Evolutionary conservation across 2,329 filamentous ascomycete species (phyloP).

Genomic region (Paraphaeosphaeria minitans): DNA sequence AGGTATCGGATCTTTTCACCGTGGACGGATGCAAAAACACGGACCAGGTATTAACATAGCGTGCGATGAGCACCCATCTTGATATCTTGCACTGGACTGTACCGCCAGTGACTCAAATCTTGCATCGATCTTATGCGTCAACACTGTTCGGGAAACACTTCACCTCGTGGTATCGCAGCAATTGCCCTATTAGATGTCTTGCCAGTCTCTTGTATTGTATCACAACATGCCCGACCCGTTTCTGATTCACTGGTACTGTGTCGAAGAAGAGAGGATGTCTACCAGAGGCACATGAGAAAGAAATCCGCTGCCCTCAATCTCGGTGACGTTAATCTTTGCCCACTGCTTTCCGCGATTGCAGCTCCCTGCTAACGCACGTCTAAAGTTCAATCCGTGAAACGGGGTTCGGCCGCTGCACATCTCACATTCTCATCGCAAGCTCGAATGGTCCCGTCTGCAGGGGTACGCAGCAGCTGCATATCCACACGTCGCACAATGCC

Average conservation of each 20-base stretch:
- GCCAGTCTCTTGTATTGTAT: not conserved
- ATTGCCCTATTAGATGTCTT: not conserved
- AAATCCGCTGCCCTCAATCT: not conserved
- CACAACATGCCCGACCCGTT: not conserved
- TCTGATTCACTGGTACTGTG: not conserved
- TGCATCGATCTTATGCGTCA: not conserved
- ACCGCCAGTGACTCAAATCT: not conserved
- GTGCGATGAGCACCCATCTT: not conserved
- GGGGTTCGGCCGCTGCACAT: not conserved
- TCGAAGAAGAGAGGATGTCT: not conserved
- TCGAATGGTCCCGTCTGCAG: not conserved
- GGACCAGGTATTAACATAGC: not conserved
- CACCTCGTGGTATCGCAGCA: not conserved
- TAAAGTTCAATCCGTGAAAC: too few relatives aligned
- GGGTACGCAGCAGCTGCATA: not conserved
- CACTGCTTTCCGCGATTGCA: too few relatives aligned
- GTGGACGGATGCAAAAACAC: not conserved
- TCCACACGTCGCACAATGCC: not conserved
- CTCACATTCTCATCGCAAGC: not conserved
- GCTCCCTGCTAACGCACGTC: too few relatives aligned
- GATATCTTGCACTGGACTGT: not conserved
- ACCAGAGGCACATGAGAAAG: not conserved
- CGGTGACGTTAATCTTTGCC: too few relatives aligned
- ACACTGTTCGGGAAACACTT: not conserved
- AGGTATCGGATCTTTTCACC: not conserved